Base-by-base conservation (phyloP, 768 basidiomycete species). In the Tephrocybe sp. region DNA sequence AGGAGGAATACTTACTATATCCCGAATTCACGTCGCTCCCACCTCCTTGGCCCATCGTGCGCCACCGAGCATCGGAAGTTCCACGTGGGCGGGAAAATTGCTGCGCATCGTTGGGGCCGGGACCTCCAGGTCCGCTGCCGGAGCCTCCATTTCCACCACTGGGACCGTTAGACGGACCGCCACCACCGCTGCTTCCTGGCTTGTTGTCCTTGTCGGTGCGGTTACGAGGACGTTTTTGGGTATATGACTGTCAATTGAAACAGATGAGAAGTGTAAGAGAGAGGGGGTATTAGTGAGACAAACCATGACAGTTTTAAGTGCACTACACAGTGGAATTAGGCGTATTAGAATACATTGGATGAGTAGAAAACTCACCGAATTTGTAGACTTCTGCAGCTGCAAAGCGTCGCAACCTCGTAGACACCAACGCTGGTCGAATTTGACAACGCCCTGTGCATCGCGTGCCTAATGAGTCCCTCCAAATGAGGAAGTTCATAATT, bases 361-460 rank as follows among this genome's bases (percentile, higher is more conserved):
- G 36, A 37, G 9, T 36, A 57, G 48, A 50, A 54, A 58, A 24
- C 80, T 42, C 67, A 88, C 84, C 94, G 76, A 57, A 97, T 92
- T 61, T 97, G 94, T 49, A 97, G 71, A 61, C 89, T 88, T 54
- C 91, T 81, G 64, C 88, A 90, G 55, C 83, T 89, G 61, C 91
- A 93, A 3, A 97, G 70, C 2, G 94, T 95, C 8, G 94, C 91
- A 9, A 97, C 93, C 64, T 97, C 94, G 63, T 97, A 97, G 37
- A 97, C 88, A 22, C 88, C 90, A 16, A 94, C 90, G 22, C 89
- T 91, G 11, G 87, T 91, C 23, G 83, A 80, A 60, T 91, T 90
- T 25, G 86, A 88, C 24, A 97, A 68, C 13, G 87, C 80, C 18
- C 86, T 83, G 62, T 98, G 95, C 85, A 98, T 91, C 4, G 93